phyloP scores from a whole-genome alignment of 805 yeast genomes.

The Myxozyma neglecta region DNA sequence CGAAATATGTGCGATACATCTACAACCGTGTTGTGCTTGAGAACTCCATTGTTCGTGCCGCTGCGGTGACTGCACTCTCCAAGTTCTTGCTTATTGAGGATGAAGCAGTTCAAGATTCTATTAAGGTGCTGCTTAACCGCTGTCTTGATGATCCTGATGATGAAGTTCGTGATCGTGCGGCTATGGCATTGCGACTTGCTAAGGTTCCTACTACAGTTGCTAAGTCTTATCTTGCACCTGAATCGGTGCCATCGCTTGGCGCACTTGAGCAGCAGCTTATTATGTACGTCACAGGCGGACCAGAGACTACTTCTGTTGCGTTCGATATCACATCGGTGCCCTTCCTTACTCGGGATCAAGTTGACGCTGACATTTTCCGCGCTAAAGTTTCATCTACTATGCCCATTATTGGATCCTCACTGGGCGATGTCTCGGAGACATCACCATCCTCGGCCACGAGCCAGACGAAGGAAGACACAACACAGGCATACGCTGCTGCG shows the following conservation, averaged over 20 bases:
- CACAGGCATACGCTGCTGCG: slow-evolving; percentile 60
- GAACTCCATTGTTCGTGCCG: slow-evolving; percentile 90
- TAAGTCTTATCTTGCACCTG: slow-evolving; percentile 60
- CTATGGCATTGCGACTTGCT: slow-evolving; percentile 69
- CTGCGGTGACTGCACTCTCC: slow-evolving; percentile 89
- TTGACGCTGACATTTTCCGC: slow-evolving; percentile 41
- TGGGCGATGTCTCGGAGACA: slow-evolving; percentile 20
- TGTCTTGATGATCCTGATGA: slow-evolving; percentile 88
- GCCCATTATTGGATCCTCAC: slow-evolving; percentile 17
- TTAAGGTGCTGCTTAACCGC: slow-evolving; percentile 72
- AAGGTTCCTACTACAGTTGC: slow-evolving; percentile 43
- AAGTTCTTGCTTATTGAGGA: slow-evolving; percentile 84
- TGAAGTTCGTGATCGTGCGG: slow-evolving; percentile 97
- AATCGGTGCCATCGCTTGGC: slow-evolving; percentile 67
- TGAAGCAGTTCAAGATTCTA: slow-evolving; percentile 62
- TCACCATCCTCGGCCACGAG: slow-evolving; percentile 24
- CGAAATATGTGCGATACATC: slow-evolving; percentile 89
- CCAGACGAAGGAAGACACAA: slow-evolving; percentile 33
- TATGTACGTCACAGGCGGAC: slow-evolving; percentile 59
- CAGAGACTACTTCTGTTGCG: slow-evolving; percentile 49
- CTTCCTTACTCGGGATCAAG: slow-evolving; percentile 43
- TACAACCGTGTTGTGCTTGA: slow-evolving; percentile 96
- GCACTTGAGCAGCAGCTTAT: slow-evolving; percentile 77
- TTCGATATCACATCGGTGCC: slow-evolving; percentile 76
- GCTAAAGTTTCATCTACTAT: slow-evolving; percentile 50